Evolutionary conservation across 2,329 filamentous ascomycete genomes (phyloP).

Genomic region (Trichoderma aggressivum): DNA sequence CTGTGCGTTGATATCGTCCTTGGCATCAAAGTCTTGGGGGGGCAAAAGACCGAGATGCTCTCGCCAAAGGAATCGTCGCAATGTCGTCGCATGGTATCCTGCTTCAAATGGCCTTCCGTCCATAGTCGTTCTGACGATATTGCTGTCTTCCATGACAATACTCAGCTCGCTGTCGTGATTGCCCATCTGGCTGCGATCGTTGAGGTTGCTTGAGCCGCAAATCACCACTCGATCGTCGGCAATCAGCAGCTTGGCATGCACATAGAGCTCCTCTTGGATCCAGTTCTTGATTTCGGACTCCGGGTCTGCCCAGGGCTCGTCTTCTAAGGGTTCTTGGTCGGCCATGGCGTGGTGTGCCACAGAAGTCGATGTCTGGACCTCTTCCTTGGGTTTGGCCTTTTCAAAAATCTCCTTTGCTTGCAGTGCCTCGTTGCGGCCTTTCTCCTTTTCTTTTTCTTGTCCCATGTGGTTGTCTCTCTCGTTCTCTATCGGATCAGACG

Average conservation of each 20-base stretch:
- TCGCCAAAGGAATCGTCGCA: slow-evolving; percentile 80
- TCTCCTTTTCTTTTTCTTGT: slow-evolving; percentile 34
- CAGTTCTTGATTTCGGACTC: slow-evolving; percentile 81
- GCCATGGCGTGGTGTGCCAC: slow-evolving; percentile 83
- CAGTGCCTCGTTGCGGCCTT: slow-evolving; percentile 37
- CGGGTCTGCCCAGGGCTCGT: slow-evolving; percentile 69
- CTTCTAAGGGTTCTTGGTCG: slow-evolving; percentile 52
- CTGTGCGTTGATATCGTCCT: slow-evolving; percentile 67
- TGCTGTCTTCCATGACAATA: slow-evolving; percentile 83
- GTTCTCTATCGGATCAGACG: slow-evolving; percentile 34
- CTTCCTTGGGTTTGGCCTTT: slow-evolving; percentile 39
- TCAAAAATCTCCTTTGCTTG: slow-evolving; percentile 54
- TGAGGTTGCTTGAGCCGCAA: slow-evolving; percentile 85
- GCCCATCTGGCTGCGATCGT: slow-evolving; percentile 84
- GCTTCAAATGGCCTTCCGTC: slow-evolving; percentile 72
- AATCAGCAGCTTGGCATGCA: slow-evolving; percentile 88
- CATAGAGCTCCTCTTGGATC: slow-evolving; percentile 93
- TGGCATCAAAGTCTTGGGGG: slow-evolving; percentile 66
- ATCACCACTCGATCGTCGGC: slow-evolving; percentile 82
- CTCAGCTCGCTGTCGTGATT: slow-evolving; percentile 88
- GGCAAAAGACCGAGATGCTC: slow-evolving; percentile 83
- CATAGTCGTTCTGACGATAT: slow-evolving; percentile 69
- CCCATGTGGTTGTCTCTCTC: slow-evolving; percentile 51
- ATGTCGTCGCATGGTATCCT: slow-evolving; percentile 75
- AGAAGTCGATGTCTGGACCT: slow-evolving; percentile 38